Base-by-base conservation (phyloP, 331 rosid species). In the Erythrophleum ivorense region DNA sequence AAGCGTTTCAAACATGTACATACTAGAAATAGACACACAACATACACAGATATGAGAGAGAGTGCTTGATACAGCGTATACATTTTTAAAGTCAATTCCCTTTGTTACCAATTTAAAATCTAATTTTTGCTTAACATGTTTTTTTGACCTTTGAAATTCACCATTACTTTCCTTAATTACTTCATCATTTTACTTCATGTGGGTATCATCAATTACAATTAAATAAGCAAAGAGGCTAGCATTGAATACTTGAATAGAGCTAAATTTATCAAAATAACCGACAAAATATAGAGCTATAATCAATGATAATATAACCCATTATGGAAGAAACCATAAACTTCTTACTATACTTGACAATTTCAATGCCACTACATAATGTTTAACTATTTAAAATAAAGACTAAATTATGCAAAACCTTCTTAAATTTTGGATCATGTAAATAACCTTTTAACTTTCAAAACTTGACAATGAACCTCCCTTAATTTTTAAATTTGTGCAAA, bases 191-290 rank as follows among this genome's bases (percentile, higher is more conserved):
- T 88, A 92, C 72, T 88, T 90, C 73, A 91, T 78, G 81, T 92
- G 90, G 77, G 90, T 87, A 82, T 82, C 85, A 85, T 94, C 98
- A 48, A 97, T 86, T 46, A 97, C 98, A 88, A 92, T 91, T 65
- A 94, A 84, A 86, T 91, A 94, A 90, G 92, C 98, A 76, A 94
- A 94, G 59, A 94, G 95, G 73, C 98, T 97, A 4, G 97, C 98
- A 81, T 91, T 94, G 92, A 94, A 94, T 84, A 91, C 98, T 97
- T 94, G 91, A 92, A 83, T 73, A 67, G 86, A 80, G 78, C 57
- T 71, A 76, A 71, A 54, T 65, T 80, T 13, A 54, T 76, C 78
- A 83, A 71, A 76, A 53, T 24, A 81, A 36, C 67, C 14, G 71
- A 59, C 36, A 73, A 76, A 55, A 60, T 50, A 24, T 49, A 64